Evolutionary conservation across 2,329 filamentous ascomycete species (phyloP).

Genomic region (Aureobasidium sp.): DNA sequence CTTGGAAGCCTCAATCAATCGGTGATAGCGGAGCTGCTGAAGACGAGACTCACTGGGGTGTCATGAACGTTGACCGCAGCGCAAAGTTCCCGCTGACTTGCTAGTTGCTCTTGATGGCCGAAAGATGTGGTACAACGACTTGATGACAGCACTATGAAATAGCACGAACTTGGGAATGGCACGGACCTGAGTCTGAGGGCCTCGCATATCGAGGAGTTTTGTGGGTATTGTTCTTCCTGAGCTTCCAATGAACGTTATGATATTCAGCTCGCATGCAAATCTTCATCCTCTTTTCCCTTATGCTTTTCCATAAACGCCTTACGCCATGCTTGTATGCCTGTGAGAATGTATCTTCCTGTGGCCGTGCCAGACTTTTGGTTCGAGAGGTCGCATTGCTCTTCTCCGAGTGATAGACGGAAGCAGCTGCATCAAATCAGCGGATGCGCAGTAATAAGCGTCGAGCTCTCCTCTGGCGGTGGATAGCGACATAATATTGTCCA

Average conservation of each 20-base stretch:
- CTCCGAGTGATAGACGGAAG: background rate
- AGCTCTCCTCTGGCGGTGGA: background rate
- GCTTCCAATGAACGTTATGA: background rate
- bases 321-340: constrained; percentile 12
- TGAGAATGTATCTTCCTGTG: background rate
- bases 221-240: constrained; percentile 8
- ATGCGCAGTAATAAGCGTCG: background rate
- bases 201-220: background rate
- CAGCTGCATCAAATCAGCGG: background rate
- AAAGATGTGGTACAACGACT: background rate
- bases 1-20: constrained; percentile 57
- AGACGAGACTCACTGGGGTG: constrained; percentile 64
- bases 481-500: background rate
- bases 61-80: constrained; percentile 54
- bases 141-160: background rate
- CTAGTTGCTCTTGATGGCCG: constrained; percentile 20
- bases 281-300: background rate
- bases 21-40: constrained; percentile 56
- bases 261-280: constrained; percentile 13
- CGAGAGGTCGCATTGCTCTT: background rate
- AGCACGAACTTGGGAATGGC: background rate
- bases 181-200: background rate
- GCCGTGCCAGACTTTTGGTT: background rate
- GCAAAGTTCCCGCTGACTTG: constrained; percentile 50
- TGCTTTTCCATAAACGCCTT: background rate